A percentile compares a stretch with the other conserved stretches of the same genome.
Evolutionary conservation across 1,284 basidiomycete genomes (phyloP).

Genomic region (Apiotrichum veenhuisii): DNA sequence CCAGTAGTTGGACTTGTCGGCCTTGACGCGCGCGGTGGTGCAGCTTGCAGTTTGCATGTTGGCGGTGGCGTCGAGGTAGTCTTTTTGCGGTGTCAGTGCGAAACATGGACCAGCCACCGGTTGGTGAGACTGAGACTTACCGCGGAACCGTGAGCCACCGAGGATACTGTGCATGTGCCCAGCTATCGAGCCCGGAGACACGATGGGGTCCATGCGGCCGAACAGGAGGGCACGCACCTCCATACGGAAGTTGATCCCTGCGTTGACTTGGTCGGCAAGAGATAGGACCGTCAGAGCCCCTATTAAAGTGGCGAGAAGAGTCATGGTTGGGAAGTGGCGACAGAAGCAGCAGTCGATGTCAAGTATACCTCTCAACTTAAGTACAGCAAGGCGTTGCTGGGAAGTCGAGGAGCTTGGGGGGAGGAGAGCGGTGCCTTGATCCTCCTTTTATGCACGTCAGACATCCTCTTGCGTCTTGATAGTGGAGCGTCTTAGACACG

Average conservation of each 20-base stretch:
- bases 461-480: too few species aligned
- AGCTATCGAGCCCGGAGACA: neutral
- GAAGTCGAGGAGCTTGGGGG: too few species aligned
- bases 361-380: too few species aligned
- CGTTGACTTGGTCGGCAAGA: neutral
- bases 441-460: too few species aligned
- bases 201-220: neutral
- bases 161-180: neutral
- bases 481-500: too few species aligned
- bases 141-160: constrained; percentile 4
- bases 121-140: neutral
- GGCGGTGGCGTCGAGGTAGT: constrained; percentile 18
- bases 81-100: neutral
- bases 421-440: too few species aligned
- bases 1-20: constrained; percentile 46
- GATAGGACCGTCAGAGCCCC: neutral
- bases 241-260: neutral
- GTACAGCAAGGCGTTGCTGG: too few species aligned
- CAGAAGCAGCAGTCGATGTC: too few species aligned
- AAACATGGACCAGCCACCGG: neutral
- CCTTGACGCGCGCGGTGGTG: constrained; percentile 7
- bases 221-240: neutral
- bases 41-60: constrained; percentile 11
- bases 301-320: neutral
- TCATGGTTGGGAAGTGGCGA: too few species aligned